Conservation (phyloP, 345 rosid species). For the Brassica nigra region DNA sequence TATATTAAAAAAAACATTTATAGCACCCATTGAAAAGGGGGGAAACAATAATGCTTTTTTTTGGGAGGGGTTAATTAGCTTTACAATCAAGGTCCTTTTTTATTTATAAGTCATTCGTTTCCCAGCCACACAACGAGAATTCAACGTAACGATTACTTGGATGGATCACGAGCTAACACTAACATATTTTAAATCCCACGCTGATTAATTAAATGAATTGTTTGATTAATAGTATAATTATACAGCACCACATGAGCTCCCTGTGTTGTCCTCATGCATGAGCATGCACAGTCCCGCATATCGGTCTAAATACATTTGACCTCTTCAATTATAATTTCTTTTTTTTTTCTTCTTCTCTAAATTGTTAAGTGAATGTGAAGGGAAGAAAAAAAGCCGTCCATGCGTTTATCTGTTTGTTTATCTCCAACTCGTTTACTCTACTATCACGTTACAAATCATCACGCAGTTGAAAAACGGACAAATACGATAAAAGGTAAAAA, state of each 20-base stretch:
- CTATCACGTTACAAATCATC: neutral
- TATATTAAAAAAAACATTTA: neutral
- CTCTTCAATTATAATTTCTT: neutral
- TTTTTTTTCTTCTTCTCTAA: neutral
- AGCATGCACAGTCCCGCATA: slow-evolving; percentile 22
- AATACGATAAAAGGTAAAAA: neutral
- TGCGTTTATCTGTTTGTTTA: slow-evolving; percentile 9
- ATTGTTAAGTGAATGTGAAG: neutral
- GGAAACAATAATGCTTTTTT: too few species aligned
- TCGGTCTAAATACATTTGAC: slow-evolving; percentile 35
- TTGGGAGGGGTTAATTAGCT: too few species aligned
- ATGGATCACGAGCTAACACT: neutral
- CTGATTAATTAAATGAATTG: neutral
- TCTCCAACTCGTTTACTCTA: neutral
- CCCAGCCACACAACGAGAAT: neutral
- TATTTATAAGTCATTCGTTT: neutral
- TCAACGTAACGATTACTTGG: neutral
- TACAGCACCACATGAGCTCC: neutral
- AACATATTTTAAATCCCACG: neutral
- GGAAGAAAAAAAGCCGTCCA: slow-evolving; percentile 8
- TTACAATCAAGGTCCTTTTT: too few species aligned
- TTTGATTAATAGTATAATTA: neutral
- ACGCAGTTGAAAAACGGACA: neutral
- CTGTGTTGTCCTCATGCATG: slow-evolving; percentile 17
- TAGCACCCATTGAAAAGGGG: too few species aligned